phyloP scores from a whole-genome alignment of 495 filamentous ascomycete species.

The Aspergillus biplanus region DNA sequence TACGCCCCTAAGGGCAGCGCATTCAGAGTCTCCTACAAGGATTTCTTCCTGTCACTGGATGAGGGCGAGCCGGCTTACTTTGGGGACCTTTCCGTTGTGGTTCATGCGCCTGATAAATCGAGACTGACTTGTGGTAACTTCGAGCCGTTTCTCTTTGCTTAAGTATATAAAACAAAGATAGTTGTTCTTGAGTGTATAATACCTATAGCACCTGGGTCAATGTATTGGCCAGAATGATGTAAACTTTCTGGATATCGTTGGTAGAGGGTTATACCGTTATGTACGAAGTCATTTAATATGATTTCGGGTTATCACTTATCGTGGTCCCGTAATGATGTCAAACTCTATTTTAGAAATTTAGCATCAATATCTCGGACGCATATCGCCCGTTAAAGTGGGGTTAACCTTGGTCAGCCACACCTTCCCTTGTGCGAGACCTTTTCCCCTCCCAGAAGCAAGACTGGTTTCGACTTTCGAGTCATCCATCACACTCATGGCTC shows the following conservation, averaged over 20 bases:
- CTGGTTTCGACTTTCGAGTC: too few species aligned
- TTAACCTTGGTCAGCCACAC: too few species aligned
- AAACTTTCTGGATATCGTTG: neutral
- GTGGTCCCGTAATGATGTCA: too few species aligned
- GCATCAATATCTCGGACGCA: too few species aligned
- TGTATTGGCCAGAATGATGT: neutral
- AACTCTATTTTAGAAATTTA: too few species aligned
- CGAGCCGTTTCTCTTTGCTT: neutral
- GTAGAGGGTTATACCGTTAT: neutral
- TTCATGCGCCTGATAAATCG: slow-evolving; percentile 54
- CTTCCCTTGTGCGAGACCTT: too few species aligned
- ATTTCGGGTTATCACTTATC: too few species aligned
- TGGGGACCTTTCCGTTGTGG: slow-evolving; percentile 76
- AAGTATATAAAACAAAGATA: too few species aligned
- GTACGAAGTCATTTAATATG: neutral
- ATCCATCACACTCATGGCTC: neutral
- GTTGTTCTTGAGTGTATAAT: too few species aligned
- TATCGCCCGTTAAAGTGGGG: too few species aligned
- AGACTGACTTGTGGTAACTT: slow-evolving; percentile 41
- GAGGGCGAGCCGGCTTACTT: slow-evolving; percentile 67
- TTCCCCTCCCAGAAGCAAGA: too few species aligned
- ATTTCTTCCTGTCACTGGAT: slow-evolving; percentile 67
- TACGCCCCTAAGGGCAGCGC: slow-evolving; percentile 37
- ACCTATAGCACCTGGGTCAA: too few species aligned
- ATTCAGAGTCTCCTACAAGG: slow-evolving; percentile 58